Base-by-base conservation (phyloP, 768 basidiomycete genomes). In the Lactifluus echinatus region DNA sequence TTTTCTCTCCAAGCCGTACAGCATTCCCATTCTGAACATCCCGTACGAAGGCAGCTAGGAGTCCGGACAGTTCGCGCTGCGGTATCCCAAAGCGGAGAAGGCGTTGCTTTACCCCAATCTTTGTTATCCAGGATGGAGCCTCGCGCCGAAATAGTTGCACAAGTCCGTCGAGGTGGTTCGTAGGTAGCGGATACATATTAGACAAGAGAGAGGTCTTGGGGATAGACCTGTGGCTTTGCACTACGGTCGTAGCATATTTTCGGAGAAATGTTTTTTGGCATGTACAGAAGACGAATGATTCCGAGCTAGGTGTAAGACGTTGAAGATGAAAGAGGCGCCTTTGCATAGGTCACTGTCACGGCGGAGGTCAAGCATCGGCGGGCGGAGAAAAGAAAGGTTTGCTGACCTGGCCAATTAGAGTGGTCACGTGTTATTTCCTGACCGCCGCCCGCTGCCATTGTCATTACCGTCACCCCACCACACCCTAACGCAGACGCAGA, bases 51-150 rank as follows among this genome's bases (percentile, higher is more conserved):
- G 64, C 63, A 3, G 66, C 58, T 6, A 86, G 73, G 3, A 84
- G 73, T 10, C 68, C 69, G 2, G 53, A 52, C 2, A 75, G 53
- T 53, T 83, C 73, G 0, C 47, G 29, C 2, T 54, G 29, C 17
- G 76, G 75, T 17, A 86, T 69, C 11, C 83, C 84, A 57, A 79
- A 83, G 1, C 69, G 61, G 14, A 66, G 57, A 15, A 86, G 67
- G 33, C 83, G 79, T 3, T 64, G 54, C 14, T 53, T 66, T 2
- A 79, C 69, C 47, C 51, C 56, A 14, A 52, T 43, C 26, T 50
- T 57, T 42, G 36, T 34, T 28, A n/a, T 34, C 60, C 60, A 61
- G 26, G 56, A 39, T 40, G 46, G 34, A 24, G 8, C 60, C 48
- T 59, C 47, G n/a, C 50, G 47, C 34, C 19, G 60, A 40, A 61